A percentile compares a stretch with the other conserved stretches of the same genome.
These are phyloP conservation scores for Teratosphaeria nubilosa DNA, from an alignment of 2,329 filamentous ascomycete genomes.

Conservation along the genomic window DNA sequence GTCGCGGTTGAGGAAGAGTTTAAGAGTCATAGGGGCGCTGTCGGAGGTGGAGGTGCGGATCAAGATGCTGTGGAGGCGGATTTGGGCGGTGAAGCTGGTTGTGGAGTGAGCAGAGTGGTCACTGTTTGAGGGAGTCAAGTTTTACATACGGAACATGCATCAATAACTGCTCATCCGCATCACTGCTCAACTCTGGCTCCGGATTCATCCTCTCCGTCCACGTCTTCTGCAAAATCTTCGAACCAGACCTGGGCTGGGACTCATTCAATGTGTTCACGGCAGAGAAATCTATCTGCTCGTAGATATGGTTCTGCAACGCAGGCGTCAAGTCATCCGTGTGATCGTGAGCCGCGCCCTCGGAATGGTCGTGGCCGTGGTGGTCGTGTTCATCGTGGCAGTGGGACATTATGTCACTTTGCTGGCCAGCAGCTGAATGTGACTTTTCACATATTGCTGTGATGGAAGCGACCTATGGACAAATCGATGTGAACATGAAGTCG, in stretches of 20 bases:
- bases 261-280: slow-evolving; percentile 81
- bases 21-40: slow-evolving; percentile 70
- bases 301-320: slow-evolving; percentile 80
- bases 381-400: slow-evolving; percentile 40
- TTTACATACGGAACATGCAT: slow-evolving; percentile 73
- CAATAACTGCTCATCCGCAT: slow-evolving; percentile 86
- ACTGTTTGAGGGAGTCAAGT: background rate
- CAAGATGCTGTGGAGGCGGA: slow-evolving; percentile 83
- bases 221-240: slow-evolving; percentile 74
- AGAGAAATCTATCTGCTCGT: slow-evolving; percentile 85
- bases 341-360: slow-evolving; percentile 58
- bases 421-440: background rate
- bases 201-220: slow-evolving; percentile 69
- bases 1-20: slow-evolving; percentile 77
- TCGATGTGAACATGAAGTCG: background rate
- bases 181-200: slow-evolving; percentile 69
- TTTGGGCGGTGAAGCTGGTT: slow-evolving; percentile 79
- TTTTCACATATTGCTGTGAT: background rate
- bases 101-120: background rate
- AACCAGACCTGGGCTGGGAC: slow-evolving; percentile 54
- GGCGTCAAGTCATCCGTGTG: slow-evolving; percentile 89
- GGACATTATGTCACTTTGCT: slow-evolving; percentile 23
- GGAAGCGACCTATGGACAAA: background rate
- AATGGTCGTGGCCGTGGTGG: slow-evolving; percentile 39
- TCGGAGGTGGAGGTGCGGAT: slow-evolving; percentile 64